Evolutionary conservation across 768 basidiomycete species (phyloP).

Genomic region (Tricholomella constricta): DNA sequence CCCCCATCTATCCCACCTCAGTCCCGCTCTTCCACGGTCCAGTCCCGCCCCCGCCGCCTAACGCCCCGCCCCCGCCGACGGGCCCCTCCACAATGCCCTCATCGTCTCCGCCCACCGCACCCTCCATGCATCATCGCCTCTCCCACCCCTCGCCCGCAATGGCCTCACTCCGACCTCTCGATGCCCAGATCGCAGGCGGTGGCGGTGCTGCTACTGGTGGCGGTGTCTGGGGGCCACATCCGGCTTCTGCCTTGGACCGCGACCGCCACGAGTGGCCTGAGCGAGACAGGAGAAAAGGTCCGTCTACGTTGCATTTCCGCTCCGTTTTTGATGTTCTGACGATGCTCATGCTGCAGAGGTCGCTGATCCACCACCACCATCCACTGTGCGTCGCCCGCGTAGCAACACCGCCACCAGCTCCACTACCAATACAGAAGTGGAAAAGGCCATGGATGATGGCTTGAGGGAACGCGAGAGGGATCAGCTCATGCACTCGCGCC

Average conservation of each 20-base stretch:
- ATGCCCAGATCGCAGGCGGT: constrained; percentile 16
- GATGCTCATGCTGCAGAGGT: constrained; percentile 7
- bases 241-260: constrained; percentile 14
- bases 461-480: neutral
- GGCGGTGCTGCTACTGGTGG: constrained; percentile 10
- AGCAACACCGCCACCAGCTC: constrained; percentile 8
- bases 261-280: constrained; percentile 4
- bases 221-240: constrained; percentile 18
- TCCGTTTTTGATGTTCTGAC: neutral
- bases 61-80: neutral
- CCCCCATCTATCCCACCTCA: constrained; percentile 6
- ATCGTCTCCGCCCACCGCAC: constrained; percentile 14
- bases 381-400: constrained; percentile 8
- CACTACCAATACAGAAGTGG: neutral
- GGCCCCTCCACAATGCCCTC: constrained; percentile 12
- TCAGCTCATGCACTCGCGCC: neutral
- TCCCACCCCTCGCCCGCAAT: constrained; percentile 31
- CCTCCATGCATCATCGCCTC: constrained; percentile 13
- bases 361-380: constrained; percentile 17
- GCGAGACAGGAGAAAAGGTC: constrained; percentile 2
- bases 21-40: constrained; percentile 3
- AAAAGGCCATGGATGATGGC: neutral
- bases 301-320: neutral
- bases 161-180: constrained; percentile 30
- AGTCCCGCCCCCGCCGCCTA: constrained; percentile 2